A percentile compares a stretch with the other conserved stretches of the same genome.
phyloP scores from a whole-genome alignment of 225 moss, liverwort and hornwort species.

The Bryoerythrophyllum caledonicum region DNA sequence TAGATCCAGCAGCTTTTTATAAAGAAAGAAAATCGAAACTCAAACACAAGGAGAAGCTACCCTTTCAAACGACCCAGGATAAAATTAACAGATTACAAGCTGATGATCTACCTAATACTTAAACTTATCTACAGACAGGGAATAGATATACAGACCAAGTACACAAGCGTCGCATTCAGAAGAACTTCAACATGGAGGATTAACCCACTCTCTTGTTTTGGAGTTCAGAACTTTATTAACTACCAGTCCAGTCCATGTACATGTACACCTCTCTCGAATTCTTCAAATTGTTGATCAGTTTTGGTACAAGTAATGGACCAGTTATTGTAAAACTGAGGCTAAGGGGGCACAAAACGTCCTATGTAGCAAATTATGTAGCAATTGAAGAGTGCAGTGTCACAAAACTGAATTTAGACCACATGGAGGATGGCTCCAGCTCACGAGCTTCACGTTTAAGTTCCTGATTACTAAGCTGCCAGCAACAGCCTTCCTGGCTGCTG shows the following conservation, averaged over 20 bases:
- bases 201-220: constrained; percentile 1
- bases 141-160: background rate
- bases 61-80: background rate
- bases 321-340: constrained; percentile 23
- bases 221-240: constrained; percentile 14
- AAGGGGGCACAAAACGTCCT: constrained; percentile 16
- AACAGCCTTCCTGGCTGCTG: constrained; percentile 30
- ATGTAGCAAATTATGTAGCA: constrained; percentile 22
- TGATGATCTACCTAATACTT: background rate
- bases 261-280: constrained; percentile 13
- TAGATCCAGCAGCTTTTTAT: constrained; percentile 13
- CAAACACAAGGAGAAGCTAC: background rate
- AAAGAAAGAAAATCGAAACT: background rate
- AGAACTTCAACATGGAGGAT: background rate
- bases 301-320: constrained; percentile 13
- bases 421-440: constrained; percentile 38
- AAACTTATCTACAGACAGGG: background rate
- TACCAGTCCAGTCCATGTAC: constrained; percentile 6
- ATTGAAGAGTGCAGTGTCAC: constrained; percentile 31
- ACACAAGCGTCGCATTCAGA: background rate
- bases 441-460: constrained; percentile 33
- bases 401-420: constrained; percentile 49
- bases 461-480: constrained; percentile 33
- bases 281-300: constrained; percentile 11
- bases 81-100: background rate